Base-by-base conservation (phyloP, 345 rosid species). In the Hibiscus syriacus region DNA sequence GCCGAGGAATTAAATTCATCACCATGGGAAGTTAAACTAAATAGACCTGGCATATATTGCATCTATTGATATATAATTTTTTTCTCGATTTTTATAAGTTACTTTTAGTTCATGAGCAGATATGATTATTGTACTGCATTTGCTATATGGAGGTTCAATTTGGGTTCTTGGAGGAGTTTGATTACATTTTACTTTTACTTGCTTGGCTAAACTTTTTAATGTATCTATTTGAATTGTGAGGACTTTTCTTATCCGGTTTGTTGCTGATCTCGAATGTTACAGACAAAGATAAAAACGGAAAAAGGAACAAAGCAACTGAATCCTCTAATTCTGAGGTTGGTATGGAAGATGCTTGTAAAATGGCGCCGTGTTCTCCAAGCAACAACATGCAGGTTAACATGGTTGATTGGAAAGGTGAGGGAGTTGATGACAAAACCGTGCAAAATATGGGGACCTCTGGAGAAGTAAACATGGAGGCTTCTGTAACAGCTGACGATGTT, bases 381-480 rank as follows among this genome's bases (percentile, higher is more conserved):
- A 60, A 72, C 27, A 19, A 60, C 41, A 59, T 11, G 5, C 59
- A 70, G 34, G 52, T 34, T 30, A 58, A 69, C 30, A 6, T n/a
- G 9, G 60, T 25, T 56, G 67, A 74, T 32, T n/a, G 27, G 41
- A 73, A 65, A 64, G 79, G 36, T 30, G 52, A 49, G 43, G 69
- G 64, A 52, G 10, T 26, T 7, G 75, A 27, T 2, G 34, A 55
- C 26, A 69, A 54, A 48, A 27, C 62, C 71, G 6, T 14, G 17
- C 55, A 43, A 34, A 73, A 53, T 29, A 55, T 56, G 30, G 72
- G 70, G 9, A 46, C 62, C 60, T 55, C 68, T 17, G 87, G 88
- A 12, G 87, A 87, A 59, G 82, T 86, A 73, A 86, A 88, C 81
- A 81, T 86, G 91, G 98, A 88, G 80, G 92, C 90, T 64, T 75